Evolutionary conservation across 176 grass and related monocot genomes (phyloP).

Genomic region (Triticum turgidum): DNA sequence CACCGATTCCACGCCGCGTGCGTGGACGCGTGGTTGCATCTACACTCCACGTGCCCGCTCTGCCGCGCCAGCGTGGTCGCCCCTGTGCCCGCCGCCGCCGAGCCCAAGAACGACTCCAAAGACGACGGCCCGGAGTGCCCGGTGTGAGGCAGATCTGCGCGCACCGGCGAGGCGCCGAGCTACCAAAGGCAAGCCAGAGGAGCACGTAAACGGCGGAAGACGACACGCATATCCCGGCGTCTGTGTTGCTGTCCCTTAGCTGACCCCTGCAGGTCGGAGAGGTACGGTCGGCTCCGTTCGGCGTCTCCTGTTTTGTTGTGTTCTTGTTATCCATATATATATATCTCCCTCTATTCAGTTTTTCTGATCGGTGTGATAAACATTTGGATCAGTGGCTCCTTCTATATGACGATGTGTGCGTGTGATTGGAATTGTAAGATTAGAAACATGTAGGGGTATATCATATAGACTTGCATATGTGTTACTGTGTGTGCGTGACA

Average conservation of each 20-base stretch:
- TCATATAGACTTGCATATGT: background rate
- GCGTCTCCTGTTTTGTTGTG: background rate
- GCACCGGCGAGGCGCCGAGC: background rate
- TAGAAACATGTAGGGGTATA: background rate
- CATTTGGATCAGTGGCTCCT: background rate
- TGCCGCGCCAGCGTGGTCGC: constrained; percentile 50
- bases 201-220: constrained; percentile 9
- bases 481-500: background rate
- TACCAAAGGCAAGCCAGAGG: background rate
- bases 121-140: constrained; percentile 18
- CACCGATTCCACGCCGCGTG: constrained; percentile 71
- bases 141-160: constrained; percentile 14
- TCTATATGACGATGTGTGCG: background rate
- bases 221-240: background rate
- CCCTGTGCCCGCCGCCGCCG: background rate
- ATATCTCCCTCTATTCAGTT: background rate
- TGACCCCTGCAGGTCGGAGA: background rate
- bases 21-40: constrained; percentile 49
- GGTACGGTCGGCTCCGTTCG: background rate
- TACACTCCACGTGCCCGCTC: constrained; percentile 64
- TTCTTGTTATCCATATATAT: no score
- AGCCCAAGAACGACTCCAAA: constrained; percentile 11
- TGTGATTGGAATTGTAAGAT: background rate
- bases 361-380: background rate
- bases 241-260: background rate